Conservation (phyloP, 192 early-diverging fungal species). For the Gaertneriomyces semiglobifer region DNA sequence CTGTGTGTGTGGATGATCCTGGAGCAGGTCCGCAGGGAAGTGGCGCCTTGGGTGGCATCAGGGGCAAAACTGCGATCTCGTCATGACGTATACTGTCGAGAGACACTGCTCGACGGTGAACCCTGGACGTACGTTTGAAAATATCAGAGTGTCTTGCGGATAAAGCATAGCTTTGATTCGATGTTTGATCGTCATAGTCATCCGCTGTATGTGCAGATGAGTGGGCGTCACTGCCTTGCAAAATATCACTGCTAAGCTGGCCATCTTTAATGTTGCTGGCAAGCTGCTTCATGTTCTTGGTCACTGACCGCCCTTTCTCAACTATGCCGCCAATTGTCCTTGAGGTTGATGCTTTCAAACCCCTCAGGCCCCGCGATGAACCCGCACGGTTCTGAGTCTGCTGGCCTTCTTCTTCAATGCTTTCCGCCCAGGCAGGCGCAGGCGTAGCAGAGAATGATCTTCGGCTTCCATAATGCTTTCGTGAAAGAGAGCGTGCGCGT, state of each 20-base stretch:
- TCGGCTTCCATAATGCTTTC: neutral
- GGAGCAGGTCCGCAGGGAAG: too few relatives aligned
- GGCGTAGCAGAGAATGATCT: neutral
- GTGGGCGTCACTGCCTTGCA: neutral
- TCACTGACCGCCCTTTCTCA: constrained; percentile 23
- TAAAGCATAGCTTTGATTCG: too few relatives aligned
- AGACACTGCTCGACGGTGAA: constrained; percentile 11
- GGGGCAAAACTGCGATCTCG: neutral
- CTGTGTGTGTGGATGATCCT: too few relatives aligned
- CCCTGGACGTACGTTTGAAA: neutral
- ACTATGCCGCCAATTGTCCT: constrained; percentile 37
- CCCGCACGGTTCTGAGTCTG: neutral
- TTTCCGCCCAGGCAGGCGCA: too few relatives aligned
- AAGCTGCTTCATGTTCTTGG: constrained; percentile 29
- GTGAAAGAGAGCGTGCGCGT: too few relatives aligned
- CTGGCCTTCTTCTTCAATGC: neutral
- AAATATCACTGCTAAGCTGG: neutral
- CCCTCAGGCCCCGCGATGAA: constrained; percentile 21
- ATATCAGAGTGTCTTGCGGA: too few relatives aligned
- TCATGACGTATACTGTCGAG: constrained; percentile 1
- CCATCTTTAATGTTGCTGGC: constrained; percentile 10
- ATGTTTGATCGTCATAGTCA: too few relatives aligned
- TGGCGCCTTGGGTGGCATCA: too few relatives aligned
- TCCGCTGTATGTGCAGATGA: too few relatives aligned
- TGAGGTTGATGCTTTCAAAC: constrained; percentile 28